Evolutionary conservation across 2,329 filamentous ascomycete genomes (phyloP).

Genomic region (Huntiella bhutanensis): DNA sequence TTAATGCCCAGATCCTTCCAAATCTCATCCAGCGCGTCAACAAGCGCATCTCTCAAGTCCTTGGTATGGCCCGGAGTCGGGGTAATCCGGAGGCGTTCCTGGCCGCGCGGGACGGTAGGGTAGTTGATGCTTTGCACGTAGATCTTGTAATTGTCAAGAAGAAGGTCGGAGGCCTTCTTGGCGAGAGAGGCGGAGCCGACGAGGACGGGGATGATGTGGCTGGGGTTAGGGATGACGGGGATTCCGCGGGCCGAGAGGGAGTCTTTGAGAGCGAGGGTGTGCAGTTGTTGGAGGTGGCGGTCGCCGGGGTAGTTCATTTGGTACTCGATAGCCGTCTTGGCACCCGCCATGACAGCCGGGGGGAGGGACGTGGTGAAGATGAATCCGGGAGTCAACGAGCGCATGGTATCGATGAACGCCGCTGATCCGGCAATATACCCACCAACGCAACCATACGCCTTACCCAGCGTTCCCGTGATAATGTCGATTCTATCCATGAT

Average conservation of each 20-base stretch:
- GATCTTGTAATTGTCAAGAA: slow-evolving; percentile 76
- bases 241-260: slow-evolving; percentile 63
- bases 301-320: slow-evolving; percentile 74
- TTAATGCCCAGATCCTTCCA: slow-evolving; percentile 82
- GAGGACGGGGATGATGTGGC: slow-evolving; percentile 84
- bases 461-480: slow-evolving; percentile 90
- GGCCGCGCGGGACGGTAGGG: slow-evolving; percentile 91
- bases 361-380: slow-evolving; percentile 97
- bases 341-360: slow-evolving; percentile 91
- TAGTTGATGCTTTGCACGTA: slow-evolving; percentile 99
- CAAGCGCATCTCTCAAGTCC: slow-evolving; percentile 62
- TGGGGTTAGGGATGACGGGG: slow-evolving; percentile 93
- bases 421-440: slow-evolving; percentile 88
- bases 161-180: slow-evolving; percentile 78
- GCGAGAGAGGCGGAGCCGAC: slow-evolving; percentile 88
- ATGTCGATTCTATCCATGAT: slow-evolving; percentile 95
- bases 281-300: slow-evolving; percentile 79
- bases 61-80: slow-evolving; percentile 83
- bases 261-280: slow-evolving; percentile 87
- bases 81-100: slow-evolving; percentile 89
- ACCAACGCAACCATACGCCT: slow-evolving; percentile 93
- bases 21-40: slow-evolving; percentile 67
- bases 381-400: slow-evolving; percentile 88
- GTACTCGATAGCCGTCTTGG: slow-evolving; percentile 80
- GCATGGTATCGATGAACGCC: slow-evolving; percentile 77